These are phyloP conservation scores for Saksenaea vasiformis DNA, from an alignment of 371 early-diverging fungal species.

Conservation along the genomic window DNA sequence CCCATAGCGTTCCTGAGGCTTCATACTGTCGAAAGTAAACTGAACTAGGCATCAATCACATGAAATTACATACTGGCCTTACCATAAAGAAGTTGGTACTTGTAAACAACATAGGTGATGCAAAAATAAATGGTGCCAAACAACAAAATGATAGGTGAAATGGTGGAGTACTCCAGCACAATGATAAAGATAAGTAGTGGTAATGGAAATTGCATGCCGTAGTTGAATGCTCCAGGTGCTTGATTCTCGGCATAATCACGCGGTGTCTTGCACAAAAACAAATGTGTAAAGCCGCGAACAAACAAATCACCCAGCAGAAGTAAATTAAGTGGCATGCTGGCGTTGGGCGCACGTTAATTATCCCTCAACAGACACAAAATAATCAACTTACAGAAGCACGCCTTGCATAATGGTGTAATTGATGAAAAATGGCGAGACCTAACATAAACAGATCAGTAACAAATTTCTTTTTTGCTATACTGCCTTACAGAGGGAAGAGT, in stretches of 20 bases:
- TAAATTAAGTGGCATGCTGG: slow-evolving; percentile 65
- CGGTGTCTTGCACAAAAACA: slow-evolving; percentile 67
- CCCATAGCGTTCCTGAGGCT: slow-evolving; percentile 79
- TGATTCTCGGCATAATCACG: slow-evolving; percentile 67
- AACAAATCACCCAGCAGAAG: slow-evolving; percentile 58
- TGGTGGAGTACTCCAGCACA: slow-evolving; percentile 83
- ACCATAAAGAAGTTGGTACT: slow-evolving; percentile 83
- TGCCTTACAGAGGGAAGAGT: slow-evolving; percentile 49
- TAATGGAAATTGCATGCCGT: slow-evolving; percentile 63
- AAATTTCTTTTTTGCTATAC: not conserved
- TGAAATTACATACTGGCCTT: slow-evolving; percentile 3
- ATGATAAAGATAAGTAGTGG: slow-evolving; percentile 85
- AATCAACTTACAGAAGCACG: slow-evolving; percentile 47
- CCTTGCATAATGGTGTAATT: slow-evolving; percentile 74
- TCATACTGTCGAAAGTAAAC: slow-evolving; percentile 87
- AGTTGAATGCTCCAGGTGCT: slow-evolving; percentile 60
- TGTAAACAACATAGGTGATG: slow-evolving; percentile 80
- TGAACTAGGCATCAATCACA: slow-evolving; percentile 5
- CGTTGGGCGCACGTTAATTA: not conserved
- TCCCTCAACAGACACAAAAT: not conserved
- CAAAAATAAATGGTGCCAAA: slow-evolving; percentile 81
- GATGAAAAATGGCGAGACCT: slow-evolving; percentile 81
- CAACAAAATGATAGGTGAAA: slow-evolving; percentile 81
- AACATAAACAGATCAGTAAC: not conserved
- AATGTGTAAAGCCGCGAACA: slow-evolving; percentile 39